Base-by-base conservation (phyloP, 2,329 filamentous ascomycete species). In the Alternaria novae-zelandiae region DNA sequence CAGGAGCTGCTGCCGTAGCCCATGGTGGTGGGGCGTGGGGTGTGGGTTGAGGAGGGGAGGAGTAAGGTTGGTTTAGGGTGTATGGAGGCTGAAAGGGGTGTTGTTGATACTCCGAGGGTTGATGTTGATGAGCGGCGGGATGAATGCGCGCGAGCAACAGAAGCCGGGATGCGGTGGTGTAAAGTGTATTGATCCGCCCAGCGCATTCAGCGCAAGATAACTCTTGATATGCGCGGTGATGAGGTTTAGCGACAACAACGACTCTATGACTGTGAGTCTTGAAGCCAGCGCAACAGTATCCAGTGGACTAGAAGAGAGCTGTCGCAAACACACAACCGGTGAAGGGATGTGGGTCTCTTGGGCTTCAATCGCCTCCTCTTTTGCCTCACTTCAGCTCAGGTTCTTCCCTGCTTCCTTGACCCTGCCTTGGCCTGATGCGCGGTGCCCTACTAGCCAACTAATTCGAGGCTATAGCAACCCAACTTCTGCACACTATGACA, bases 1-100 rank as follows among this genome's bases (percentile, higher is more conserved):
- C 78, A 80, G 59, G 50, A 58, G 54, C 32, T 64, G 36, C 36
- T 41, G n/a, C n/a, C n/a, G 36, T 41, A 41, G 70, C 73, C 75
- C 78, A 80, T 80, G 32, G 57, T 74, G 57, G 57, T 23, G 54
- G 44, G 43, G 54, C 46, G 25, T 51, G 20, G 36, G 28, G 15
- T 47, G 26, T 13, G 0, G 43, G 13, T 28, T 9, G 59, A 54
- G 21, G 47, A 56, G 32, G 57, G 63, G 44, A 51, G 49, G 21
- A 58, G 64, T 25, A 65, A 9, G 11, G 61, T 68, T 50, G 67
- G 62, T 57, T 69, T 66, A n/a, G 64, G 61, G 12, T 49, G 23
- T 46, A 62, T 61, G n/a, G 47, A 41, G 13, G 45, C 57, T 13
- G 58, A 66, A 23, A 66, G 56, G 20, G 55, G 66, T 17, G 49